A percentile compares a stretch with the other conserved stretches of the same genome.
These are phyloP conservation scores for Sporothrix sp. DNA, from an alignment of 2,329 filamentous ascomycete species.

Conservation along the genomic window DNA sequence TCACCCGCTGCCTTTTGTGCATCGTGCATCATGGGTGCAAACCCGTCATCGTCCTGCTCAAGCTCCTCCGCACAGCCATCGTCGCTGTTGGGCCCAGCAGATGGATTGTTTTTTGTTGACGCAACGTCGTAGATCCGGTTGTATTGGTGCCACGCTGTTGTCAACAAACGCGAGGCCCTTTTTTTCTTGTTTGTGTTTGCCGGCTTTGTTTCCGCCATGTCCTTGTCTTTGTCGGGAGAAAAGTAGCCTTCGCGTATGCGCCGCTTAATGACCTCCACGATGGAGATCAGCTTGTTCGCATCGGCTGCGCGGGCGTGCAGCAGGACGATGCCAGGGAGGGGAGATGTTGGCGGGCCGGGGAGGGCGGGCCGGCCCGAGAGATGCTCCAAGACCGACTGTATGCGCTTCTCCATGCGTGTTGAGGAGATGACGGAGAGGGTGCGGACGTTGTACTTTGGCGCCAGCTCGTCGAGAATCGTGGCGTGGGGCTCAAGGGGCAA, in stretches of 20 bases:
- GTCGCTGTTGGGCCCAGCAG: slow-evolving; percentile 18
- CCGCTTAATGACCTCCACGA: slow-evolving; percentile 56
- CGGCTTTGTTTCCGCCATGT: background rate
- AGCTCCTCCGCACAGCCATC: slow-evolving; percentile 21
- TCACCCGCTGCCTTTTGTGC: slow-evolving; percentile 40
- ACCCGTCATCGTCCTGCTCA: slow-evolving; percentile 32
- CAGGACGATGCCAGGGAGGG: slow-evolving; percentile 30
- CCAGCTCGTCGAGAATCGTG: slow-evolving; percentile 34
- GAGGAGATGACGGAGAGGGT: slow-evolving; percentile 49
- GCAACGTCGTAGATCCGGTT: slow-evolving; percentile 45
- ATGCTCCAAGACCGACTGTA: slow-evolving; percentile 36
- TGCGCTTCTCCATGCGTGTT: slow-evolving; percentile 48
- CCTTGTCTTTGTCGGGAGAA: slow-evolving; percentile 24
- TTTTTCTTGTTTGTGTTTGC: background rate
- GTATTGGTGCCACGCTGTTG: slow-evolving; percentile 42
- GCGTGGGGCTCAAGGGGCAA: slow-evolving; percentile 30
- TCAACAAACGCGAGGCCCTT: background rate
- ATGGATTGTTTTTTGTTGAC: slow-evolving; percentile 19
- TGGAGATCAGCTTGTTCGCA: slow-evolving; percentile 56
- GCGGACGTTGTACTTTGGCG: slow-evolving; percentile 39
- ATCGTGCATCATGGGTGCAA: slow-evolving; percentile 49
- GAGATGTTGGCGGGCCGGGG: background rate
- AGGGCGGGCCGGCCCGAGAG: slow-evolving; percentile 25
- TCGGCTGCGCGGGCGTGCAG: slow-evolving; percentile 42
- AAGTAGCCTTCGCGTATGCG: slow-evolving; percentile 34